phyloP scores from a whole-genome alignment of 345 rosid genomes.

The Linum trigynum region DNA sequence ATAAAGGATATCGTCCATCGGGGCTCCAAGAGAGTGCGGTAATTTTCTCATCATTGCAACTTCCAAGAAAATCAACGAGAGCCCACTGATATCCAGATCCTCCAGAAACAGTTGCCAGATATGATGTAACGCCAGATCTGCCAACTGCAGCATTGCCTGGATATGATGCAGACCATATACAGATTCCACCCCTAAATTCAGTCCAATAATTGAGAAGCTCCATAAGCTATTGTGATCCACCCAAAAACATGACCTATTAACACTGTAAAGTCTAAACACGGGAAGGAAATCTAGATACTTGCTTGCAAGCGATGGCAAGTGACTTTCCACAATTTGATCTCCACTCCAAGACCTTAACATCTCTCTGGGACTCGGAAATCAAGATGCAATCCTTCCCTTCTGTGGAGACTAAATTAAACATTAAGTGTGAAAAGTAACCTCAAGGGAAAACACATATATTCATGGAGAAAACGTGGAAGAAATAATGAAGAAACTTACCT shows the following conservation, averaged over 20 bases:
- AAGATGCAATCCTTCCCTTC: conserved; percentile 65
- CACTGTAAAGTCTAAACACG: neutral
- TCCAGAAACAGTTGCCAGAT: conserved; percentile 61
- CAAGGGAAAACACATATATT: neutral
- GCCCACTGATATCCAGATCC: conserved; percentile 86
- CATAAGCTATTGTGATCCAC: neutral
- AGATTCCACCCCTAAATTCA: conserved; percentile 77
- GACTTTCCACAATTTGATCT: conserved; percentile 90
- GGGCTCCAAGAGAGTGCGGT: conserved; percentile 98
- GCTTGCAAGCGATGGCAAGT: conserved; percentile 78
- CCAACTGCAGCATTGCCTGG: conserved; percentile 75
- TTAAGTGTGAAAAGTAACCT: neutral
- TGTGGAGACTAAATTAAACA: conserved; percentile 27
- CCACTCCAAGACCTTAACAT: conserved; percentile 72
- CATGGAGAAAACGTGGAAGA: neutral
- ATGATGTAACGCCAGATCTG: conserved; percentile 57
- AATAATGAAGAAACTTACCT: conserved; percentile 33
- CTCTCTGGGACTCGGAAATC: conserved; percentile 65
- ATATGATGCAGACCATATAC: conserved; percentile 90
- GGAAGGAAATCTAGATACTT: conserved; percentile 26
- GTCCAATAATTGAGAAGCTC: conserved; percentile 9
- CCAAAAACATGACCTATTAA: neutral
- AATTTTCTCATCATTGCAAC: conserved; percentile 58
- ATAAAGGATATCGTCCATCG: conserved; percentile 79
- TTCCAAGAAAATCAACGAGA: conserved; percentile 72